These are phyloP conservation scores for Bonnemaisonia californica DNA, from an alignment of 31 red algal genomes.

Conservation along the genomic window DNA sequence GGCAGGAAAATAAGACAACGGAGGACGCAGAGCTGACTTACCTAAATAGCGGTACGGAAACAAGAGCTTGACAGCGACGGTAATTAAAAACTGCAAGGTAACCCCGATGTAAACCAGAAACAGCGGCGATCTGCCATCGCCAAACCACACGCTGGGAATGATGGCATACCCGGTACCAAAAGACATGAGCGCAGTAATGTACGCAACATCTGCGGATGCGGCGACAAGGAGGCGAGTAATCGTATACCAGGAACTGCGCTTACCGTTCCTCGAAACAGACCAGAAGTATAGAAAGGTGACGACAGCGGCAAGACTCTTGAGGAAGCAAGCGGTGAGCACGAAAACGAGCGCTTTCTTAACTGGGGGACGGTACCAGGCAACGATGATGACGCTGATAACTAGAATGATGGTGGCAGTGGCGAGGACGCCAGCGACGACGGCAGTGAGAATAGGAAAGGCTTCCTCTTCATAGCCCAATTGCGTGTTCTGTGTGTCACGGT, in stretches of 20 bases:
- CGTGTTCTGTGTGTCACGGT: not conserved
- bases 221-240: not conserved
- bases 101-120: constrained; percentile 16
- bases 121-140: constrained; percentile 11
- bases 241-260: not conserved
- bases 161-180: constrained; percentile 5
- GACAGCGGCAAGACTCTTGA: not conserved
- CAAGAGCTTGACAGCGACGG: constrained; percentile 18
- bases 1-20: not conserved
- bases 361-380: too few species aligned
- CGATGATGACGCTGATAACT: not conserved
- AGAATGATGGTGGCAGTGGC: not conserved
- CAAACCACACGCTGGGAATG: constrained; percentile 11
- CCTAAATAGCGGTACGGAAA: constrained; percentile 12
- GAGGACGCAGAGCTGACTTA: not conserved
- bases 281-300: constrained; percentile 25
- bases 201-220: constrained; percentile 15
- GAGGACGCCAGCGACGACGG: not conserved
- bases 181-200: not conserved
- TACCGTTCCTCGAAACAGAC: not conserved
- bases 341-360: not conserved
- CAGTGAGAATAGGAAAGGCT: constrained; percentile 7
- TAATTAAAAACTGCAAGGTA: constrained; percentile 28
- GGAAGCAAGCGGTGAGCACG: constrained; percentile 9
- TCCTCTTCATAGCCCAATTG: constrained; percentile 31